phyloP scores from a whole-genome alignment of 352 stramenopile genomes.

The Phytophthora niederhauseri region DNA sequence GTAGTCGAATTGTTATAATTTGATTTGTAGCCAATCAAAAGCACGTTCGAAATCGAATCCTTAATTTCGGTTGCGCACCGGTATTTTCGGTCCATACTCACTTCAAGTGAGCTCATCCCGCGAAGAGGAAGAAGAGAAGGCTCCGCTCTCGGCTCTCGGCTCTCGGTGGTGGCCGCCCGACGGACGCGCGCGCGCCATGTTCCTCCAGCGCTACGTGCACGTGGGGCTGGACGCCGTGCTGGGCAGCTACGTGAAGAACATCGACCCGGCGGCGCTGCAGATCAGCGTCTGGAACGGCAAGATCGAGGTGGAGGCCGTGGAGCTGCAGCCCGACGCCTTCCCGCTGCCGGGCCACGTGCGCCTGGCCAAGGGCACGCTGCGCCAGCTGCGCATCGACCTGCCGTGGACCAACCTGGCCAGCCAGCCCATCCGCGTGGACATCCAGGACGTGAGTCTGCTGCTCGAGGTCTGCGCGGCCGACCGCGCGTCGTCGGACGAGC shows the following conservation, averaged over 20 bases:
- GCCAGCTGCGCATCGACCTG: slow-evolving; percentile 76
- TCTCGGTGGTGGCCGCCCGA: no score
- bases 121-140: not conserved
- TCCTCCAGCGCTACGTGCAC: slow-evolving; percentile 88
- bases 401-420: slow-evolving; percentile 76
- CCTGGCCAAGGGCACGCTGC: slow-evolving; percentile 78
- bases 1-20: no score
- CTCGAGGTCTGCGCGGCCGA: slow-evolving; percentile 55
- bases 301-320: slow-evolving; percentile 83
- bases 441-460: slow-evolving; percentile 79
- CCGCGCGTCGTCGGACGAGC: slow-evolving; percentile 12
- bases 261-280: slow-evolving; percentile 82
- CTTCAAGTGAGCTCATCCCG: slow-evolving; percentile 1
- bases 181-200: slow-evolving; percentile 39
- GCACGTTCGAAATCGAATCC: slow-evolving; percentile 5
- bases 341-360: slow-evolving; percentile 67
- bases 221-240: slow-evolving; percentile 84
- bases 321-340: slow-evolving; percentile 78
- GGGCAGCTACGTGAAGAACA: slow-evolving; percentile 88
- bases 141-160: no score
- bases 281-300: slow-evolving; percentile 89
- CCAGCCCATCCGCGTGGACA: slow-evolving; percentile 78
- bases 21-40: no score
- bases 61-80: not conserved
- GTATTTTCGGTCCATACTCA: not conserved